Evolutionary conservation across 345 rosid genomes (phyloP).

Genomic region (Reutealis trisperma): DNA sequence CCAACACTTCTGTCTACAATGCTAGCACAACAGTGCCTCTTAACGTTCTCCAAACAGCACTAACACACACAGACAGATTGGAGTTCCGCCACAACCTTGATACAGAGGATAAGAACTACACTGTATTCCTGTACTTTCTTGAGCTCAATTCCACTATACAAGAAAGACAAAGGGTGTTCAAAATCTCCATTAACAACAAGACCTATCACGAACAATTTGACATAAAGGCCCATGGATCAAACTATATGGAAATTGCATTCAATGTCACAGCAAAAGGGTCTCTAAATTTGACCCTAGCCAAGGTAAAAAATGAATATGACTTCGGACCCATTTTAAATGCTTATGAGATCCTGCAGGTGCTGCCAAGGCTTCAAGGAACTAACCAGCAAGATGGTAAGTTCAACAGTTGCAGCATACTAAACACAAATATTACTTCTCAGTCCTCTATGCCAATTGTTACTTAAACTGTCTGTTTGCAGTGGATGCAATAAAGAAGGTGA

Average conservation of each 20-base stretch:
- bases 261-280: slow-evolving; percentile 41
- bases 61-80: slow-evolving; percentile 31
- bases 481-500: slow-evolving; percentile 37
- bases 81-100: slow-evolving; percentile 43
- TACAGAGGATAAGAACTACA: slow-evolving; percentile 35
- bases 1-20: slow-evolving; percentile 10
- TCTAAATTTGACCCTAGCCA: slow-evolving; percentile 56
- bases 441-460: not conserved
- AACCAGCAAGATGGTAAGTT: slow-evolving; percentile 45
- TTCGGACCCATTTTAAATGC: slow-evolving; percentile 67
- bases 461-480: slow-evolving; percentile 28
- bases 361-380: slow-evolving; percentile 34
- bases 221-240: slow-evolving; percentile 39
- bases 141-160: slow-evolving; percentile 41
- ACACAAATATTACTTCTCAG: not conserved
- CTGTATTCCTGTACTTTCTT: slow-evolving; percentile 63
- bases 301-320: slow-evolving; percentile 37
- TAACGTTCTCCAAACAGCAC: slow-evolving; percentile 50
- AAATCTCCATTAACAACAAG: slow-evolving; percentile 46
- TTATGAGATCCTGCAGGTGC: slow-evolving; percentile 57
- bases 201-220: slow-evolving; percentile 36
- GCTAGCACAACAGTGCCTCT: slow-evolving; percentile 38
- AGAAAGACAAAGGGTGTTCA: slow-evolving; percentile 52
- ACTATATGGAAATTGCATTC: slow-evolving; percentile 37
- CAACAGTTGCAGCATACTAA: not conserved